Evolutionary conservation across 1,139 yeast genomes (phyloP).

Genomic region (Candida sp.): DNA sequence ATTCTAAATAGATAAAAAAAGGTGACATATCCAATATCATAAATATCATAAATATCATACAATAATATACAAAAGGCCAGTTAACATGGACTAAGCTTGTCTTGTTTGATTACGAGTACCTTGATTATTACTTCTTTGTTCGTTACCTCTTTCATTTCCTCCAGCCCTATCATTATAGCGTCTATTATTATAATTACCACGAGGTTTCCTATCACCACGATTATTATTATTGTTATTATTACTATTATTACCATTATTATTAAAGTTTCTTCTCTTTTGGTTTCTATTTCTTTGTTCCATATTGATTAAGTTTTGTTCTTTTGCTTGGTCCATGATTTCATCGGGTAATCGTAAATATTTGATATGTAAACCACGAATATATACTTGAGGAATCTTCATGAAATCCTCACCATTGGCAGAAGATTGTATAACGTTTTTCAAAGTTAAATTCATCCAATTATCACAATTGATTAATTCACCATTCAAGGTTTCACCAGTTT

Average conservation of each 20-base stretch:
- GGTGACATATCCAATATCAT: not conserved
- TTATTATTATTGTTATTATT: constrained; percentile 11
- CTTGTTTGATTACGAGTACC: constrained; percentile 3
- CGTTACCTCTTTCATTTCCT: constrained; percentile 6
- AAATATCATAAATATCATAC: not conserved
- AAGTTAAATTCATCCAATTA: constrained; percentile 93
- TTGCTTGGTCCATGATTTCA: constrained; percentile 77
- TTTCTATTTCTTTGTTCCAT: constrained; percentile 51
- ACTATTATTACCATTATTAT: constrained; percentile 11
- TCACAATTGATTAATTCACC: constrained; percentile 88
- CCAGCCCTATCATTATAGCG: constrained; percentile 1
- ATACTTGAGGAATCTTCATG: constrained; percentile 69
- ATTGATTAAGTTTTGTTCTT: constrained; percentile 57
- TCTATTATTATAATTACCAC: constrained; percentile 5
- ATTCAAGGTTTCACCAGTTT: constrained; percentile 85
- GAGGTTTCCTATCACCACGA: constrained; percentile 1
- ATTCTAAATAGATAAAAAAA: not conserved
- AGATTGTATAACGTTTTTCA: constrained; percentile 74
- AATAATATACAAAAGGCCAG: not conserved
- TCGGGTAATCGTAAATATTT: constrained; percentile 47
- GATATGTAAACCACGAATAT: constrained; percentile 79
- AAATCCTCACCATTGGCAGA: constrained; percentile 67
- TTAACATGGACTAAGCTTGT: constrained; percentile 1
- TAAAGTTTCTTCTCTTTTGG: constrained; percentile 34
- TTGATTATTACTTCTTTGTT: constrained; percentile 3